Evolutionary conservation across 2,329 filamentous ascomycete species (phyloP).

Genomic region (Plectosphaerella sp.): DNA sequence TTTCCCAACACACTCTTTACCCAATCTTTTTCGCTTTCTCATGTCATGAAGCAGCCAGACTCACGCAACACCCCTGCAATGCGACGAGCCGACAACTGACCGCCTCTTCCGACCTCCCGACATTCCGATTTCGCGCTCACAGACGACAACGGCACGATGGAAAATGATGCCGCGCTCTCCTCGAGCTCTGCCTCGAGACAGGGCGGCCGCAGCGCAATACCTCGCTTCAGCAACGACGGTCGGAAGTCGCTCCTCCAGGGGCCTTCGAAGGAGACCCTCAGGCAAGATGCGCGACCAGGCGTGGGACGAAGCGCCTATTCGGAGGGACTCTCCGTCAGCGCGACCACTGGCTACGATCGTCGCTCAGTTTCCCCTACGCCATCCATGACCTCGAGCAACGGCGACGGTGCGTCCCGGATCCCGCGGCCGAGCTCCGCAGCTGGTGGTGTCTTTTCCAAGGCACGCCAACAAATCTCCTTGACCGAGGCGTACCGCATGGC

Average conservation of each 20-base stretch:
- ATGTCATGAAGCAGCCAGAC: no score
- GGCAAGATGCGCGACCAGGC: constrained; percentile 6
- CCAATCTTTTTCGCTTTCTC: no score
- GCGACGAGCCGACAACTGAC: no score
- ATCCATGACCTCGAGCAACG: constrained; percentile 9
- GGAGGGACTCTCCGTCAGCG: constrained; percentile 13
- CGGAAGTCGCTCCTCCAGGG: constrained; percentile 34
- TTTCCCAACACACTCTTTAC: no score
- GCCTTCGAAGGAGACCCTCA: constrained; percentile 13
- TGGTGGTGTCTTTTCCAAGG: constrained; percentile 10
- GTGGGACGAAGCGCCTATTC: constrained; percentile 10
- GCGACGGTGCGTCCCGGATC: constrained; percentile 19
- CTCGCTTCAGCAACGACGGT: constrained; percentile 30
- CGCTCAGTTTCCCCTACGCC: constrained; percentile 11
- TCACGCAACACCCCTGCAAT: no score
- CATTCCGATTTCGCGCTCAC: no score
- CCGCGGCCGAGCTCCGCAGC: constrained; percentile 22
- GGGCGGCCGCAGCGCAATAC: not conserved
- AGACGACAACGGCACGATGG: no score
- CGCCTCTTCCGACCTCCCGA: no score
- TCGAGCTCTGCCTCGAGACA: not conserved
- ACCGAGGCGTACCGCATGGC: constrained; percentile 36
- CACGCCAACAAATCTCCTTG: constrained; percentile 30
- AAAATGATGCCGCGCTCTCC: no score
- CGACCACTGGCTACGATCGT: constrained; percentile 14